Evolutionary conservation across 805 yeast species (phyloP), one percentile per base, ranked within the genome.

Genomic region (Hyphopichia homilentoma): DNA sequence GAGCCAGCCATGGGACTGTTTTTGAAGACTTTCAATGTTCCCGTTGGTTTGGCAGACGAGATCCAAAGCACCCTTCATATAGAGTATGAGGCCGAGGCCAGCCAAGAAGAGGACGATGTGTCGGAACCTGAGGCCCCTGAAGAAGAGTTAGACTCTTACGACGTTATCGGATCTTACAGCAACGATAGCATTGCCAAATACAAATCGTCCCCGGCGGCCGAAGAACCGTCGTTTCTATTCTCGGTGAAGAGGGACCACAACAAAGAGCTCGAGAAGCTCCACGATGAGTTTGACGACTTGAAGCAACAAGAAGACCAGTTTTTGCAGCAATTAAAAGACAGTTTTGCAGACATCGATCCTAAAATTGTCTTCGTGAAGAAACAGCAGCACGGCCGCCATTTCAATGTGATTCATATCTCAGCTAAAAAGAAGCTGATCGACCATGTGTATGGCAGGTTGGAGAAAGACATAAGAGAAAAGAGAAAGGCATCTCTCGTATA

Each of bases 351-450:
- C 3, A 39, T 58, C 16, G 71, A 66, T 32, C 43, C 58, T 0
- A 58, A 58, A 31, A 40, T 66, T 3, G 36, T 33, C 0, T 42
- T 70, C 1, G 33, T 46, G 7, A 48, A 51, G 21, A 52, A 54
- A 12, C 55, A 52, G 15, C 59, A 55, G 14, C 52, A 52, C 12
- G 57, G 65, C 1, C 45, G 60, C 15, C 51, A 44, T 32, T 30
- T 36, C n/a, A 61, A 75, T 46, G 75, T 75, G 6, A 56, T 81
- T 2, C 68, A 72, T 38, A 55, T 80, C 8, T 49, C 64, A 5
- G 77, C 75, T 1, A 56, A 62, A 15, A 47, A 54, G 14, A 60
- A 54, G 29, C 49, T 50, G 44, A 45, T 56, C 7, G 54, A 47
- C 8, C 41, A 35, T 7, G 43, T 49, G 1, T 28, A 34, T 34